phyloP scores from a whole-genome alignment of 805 yeast species.

The Candida xyloterini region DNA sequence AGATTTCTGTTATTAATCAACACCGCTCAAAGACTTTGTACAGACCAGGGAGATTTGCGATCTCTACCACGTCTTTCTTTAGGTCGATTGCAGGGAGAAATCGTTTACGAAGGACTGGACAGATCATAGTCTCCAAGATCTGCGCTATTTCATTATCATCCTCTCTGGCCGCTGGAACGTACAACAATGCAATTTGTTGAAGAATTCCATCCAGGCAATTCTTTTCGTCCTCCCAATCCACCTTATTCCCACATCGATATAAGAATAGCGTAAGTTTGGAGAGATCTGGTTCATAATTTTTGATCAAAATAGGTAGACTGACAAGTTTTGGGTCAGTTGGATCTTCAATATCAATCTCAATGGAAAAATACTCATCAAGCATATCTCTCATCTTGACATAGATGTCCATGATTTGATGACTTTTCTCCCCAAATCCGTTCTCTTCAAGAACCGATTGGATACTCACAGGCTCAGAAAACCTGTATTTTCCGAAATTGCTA shows the following conservation, averaged over 20 bases:
- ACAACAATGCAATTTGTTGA: constrained; percentile 65
- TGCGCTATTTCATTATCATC: constrained; percentile 25
- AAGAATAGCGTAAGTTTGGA: constrained; percentile 66
- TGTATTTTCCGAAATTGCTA: constrained; percentile 70
- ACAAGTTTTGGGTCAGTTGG: constrained; percentile 37
- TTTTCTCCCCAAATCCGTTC: constrained; percentile 30
- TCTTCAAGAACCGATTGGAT: constrained; percentile 36
- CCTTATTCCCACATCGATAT: constrained; percentile 53
- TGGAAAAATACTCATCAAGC: constrained; percentile 76
- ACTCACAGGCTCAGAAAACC: constrained; percentile 34
- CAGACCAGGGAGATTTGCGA: constrained; percentile 88
- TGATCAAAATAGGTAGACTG: constrained; percentile 66
- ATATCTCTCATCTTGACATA: constrained; percentile 59
- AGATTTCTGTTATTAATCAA: constrained; percentile 26
- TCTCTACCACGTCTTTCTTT: constrained; percentile 61
- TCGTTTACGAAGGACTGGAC: constrained; percentile 58
- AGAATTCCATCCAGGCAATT: constrained; percentile 65
- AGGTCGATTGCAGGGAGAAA: constrained; percentile 62
- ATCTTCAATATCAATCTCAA: constrained; percentile 38
- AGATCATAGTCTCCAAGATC: constrained; percentile 54
- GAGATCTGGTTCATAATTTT: constrained; percentile 59
- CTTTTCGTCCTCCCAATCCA: constrained; percentile 67
- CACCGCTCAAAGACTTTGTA: constrained; percentile 94
- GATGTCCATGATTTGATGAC: constrained; percentile 11
- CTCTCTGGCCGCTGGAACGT: constrained; percentile 54